phyloP scores from a whole-genome alignment of 192 early-diverging fungal genomes.

The Funneliformis geosporum region DNA sequence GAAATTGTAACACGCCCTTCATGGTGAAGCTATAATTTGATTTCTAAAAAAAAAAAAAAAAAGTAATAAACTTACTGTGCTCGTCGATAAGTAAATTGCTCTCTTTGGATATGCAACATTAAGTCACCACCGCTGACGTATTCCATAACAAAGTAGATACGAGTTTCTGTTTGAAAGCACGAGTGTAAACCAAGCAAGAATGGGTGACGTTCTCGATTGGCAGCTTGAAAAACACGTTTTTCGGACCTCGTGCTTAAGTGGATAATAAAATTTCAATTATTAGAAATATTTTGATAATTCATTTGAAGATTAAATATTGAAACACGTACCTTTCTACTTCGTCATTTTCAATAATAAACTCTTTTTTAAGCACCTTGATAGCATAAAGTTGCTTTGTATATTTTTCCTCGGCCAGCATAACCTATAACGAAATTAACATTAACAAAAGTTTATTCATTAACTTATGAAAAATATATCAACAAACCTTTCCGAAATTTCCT shows the following conservation, averaged over 20 bases:
- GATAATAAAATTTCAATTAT: neutral
- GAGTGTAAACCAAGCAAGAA: conserved; percentile 97
- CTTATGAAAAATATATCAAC: neutral
- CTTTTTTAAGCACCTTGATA: conserved; percentile 98
- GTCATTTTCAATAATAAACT: conserved; percentile 97
- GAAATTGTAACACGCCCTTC: too few relatives aligned
- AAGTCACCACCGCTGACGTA: conserved; percentile 96
- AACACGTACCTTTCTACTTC: conserved; percentile 79
- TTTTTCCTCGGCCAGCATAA: conserved; percentile 97
- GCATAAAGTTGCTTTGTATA: conserved; percentile 80
- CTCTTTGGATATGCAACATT: conserved; percentile 97
- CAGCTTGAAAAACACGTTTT: conserved; percentile 91
- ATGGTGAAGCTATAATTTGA: too few relatives aligned
- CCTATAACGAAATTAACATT: conserved; percentile 44
- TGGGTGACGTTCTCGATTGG: conserved; percentile 88
- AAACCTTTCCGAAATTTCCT: conserved; percentile 97
- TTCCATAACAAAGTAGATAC: conserved; percentile 99
- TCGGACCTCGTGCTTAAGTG: conserved; percentile 76
- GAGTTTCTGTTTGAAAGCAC: conserved; percentile 92
- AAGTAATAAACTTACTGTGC: conserved; percentile 72
- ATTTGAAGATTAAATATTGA: neutral
- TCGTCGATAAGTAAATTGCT: conserved; percentile 86
- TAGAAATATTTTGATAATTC: neutral
- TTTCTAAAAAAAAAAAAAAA: too few relatives aligned
- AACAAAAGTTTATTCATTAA: neutral